Evolutionary conservation across 495 filamentous ascomycete genomes (phyloP).

Genomic region (Penicillium maclennaniae): DNA sequence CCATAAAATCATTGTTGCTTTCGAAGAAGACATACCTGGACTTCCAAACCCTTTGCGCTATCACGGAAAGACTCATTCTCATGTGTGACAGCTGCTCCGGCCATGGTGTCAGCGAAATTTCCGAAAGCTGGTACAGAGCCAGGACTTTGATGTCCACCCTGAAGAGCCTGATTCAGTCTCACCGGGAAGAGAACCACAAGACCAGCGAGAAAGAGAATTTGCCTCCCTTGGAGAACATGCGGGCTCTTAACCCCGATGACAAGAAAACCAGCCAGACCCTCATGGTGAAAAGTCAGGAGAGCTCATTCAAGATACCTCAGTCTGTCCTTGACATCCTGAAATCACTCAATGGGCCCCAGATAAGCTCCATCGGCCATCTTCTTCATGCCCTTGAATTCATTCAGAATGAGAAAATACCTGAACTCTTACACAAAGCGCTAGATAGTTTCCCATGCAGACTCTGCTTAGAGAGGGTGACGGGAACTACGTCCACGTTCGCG

Average conservation of each 20-base stretch:
- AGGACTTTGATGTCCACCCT: background rate
- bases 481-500: background rate
- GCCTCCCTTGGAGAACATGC: slow-evolving; percentile 8
- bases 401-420: slow-evolving; percentile 1
- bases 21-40: slow-evolving; percentile 5
- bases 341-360: background rate
- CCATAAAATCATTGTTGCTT: slow-evolving; percentile 8
- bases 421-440: slow-evolving; percentile 7
- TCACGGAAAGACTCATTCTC: background rate
- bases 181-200: background rate
- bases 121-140: background rate
- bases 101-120: background rate
- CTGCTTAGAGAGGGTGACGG: slow-evolving; percentile 10
- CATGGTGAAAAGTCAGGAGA: background rate
- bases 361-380: slow-evolving; percentile 1
- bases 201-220: background rate
- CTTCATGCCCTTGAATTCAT: slow-evolving; percentile 5
- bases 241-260: slow-evolving; percentile 4
- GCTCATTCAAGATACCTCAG: background rate
- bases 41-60: background rate
- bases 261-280: slow-evolving; percentile 6
- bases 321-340: background rate
- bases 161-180: background rate
- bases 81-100: slow-evolving; percentile 9
- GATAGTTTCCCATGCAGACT: slow-evolving; percentile 21